Evolutionary conservation across 1,284 basidiomycete species (phyloP), one percentile per base, ranked within the genome.

Genomic region (Agaricales sp.): DNA sequence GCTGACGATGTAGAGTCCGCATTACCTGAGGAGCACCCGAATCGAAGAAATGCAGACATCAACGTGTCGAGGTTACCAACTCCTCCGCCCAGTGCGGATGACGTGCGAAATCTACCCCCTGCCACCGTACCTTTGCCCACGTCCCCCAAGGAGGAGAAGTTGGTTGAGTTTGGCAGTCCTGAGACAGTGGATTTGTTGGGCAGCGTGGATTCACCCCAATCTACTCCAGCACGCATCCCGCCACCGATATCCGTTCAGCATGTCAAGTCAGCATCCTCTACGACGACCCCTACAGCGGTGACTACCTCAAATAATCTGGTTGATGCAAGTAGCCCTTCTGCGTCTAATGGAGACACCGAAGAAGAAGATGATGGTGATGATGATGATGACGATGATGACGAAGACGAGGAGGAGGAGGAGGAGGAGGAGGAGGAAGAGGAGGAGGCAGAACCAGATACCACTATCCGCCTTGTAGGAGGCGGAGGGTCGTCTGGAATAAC

Each of bases 1-100:
- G 71, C 74, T 43, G 63, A 72, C n/a, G 82, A 86, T 55, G 58
- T 84, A 4, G 84, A 87, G 58, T 65, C 77, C 21, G 78, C 77
- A 8, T 13, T 45, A 8, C 44, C 21, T 13, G 44, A 21, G 20
- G 11, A 8, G 11, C 39, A 18, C 16, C 39, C 16, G 16, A 18
- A 41, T 20, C n/a, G 63, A 63, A 21, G 48, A 58, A 11, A 55
- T 61, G 41, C 13, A 11, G 8, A 21, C 8, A 18, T 8, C 18
- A 23, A 20, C 13, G 8, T 26, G 20, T 45, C 21, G 44, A 45
- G 69, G 75, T 61, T 70, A 67, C 43, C 74, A 76, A 50, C 50
- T 48, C 2, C 30, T 38, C 47, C 45, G 38, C 30, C 51, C 50
- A 43, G 41, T 30, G 20, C 12, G 51, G 18, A 35, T 48, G 20